phyloP scores from a whole-genome alignment of 2,329 filamentous ascomycete genomes.

The Trichoderma pleuroti region DNA sequence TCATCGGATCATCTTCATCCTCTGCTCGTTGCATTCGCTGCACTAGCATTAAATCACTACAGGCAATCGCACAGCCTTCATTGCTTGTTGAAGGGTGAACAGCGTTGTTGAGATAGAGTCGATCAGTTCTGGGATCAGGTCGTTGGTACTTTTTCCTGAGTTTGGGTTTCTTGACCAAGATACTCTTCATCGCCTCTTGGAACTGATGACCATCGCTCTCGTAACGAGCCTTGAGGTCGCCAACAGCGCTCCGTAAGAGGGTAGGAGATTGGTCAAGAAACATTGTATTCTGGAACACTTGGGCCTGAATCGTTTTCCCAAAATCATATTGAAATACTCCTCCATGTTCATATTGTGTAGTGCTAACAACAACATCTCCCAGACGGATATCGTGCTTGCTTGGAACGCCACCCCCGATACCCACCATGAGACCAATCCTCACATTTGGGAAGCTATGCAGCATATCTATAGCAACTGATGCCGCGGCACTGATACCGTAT shows the following conservation, averaged over 20 bases:
- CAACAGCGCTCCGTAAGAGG: neutral
- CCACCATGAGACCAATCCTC: neutral
- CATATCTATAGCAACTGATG: neutral
- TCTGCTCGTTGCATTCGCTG: neutral
- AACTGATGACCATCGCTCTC: constrained; percentile 20
- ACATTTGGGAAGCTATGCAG: neutral
- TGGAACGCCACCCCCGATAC: neutral
- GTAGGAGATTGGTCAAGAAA: neutral
- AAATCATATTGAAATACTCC: neutral
- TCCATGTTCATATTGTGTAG: neutral
- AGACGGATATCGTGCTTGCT: neutral
- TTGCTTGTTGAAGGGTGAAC: neutral
- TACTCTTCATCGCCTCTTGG: neutral
- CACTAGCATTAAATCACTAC: neutral
- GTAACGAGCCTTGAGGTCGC: constrained; percentile 1
- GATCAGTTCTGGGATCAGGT: constrained; percentile 3
- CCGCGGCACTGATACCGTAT: neutral
- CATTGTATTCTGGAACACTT: neutral
- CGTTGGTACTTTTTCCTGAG: constrained; percentile 16
- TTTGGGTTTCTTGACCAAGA: constrained; percentile 1
- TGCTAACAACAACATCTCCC: neutral
- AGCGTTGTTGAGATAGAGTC: constrained; percentile 4
- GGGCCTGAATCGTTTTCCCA: neutral
- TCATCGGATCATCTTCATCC: constrained; percentile 12
- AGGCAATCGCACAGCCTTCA: neutral